These are phyloP conservation scores for Rubus idaeus DNA, from an alignment of 306 rosid species.

Conservation along the genomic window DNA sequence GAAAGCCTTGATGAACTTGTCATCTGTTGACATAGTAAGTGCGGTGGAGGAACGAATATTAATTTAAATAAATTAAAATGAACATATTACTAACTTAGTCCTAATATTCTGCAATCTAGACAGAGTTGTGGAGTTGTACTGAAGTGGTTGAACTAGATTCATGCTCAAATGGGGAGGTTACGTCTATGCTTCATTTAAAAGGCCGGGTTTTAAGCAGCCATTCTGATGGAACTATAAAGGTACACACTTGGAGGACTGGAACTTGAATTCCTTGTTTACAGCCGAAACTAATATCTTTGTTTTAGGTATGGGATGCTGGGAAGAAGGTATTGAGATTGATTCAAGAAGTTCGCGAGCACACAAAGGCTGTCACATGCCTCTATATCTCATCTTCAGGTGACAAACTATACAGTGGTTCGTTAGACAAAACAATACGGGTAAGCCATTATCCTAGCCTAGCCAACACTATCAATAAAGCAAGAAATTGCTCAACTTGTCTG, in stretches of 20 bases:
- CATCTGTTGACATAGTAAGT: slow-evolving; percentile 82
- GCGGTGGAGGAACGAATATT: slow-evolving; percentile 5
- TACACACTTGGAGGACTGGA: slow-evolving; percentile 16
- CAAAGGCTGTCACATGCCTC: slow-evolving; percentile 83
- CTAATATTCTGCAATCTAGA: slow-evolving; percentile 36
- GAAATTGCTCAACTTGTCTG: background rate
- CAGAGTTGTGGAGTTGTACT: slow-evolving; percentile 79
- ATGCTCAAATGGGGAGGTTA: slow-evolving; percentile 72
- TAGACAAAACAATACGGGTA: slow-evolving; percentile 92
- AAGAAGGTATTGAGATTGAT: slow-evolving; percentile 57
- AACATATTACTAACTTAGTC: slow-evolving; percentile 21
- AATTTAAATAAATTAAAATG: slow-evolving; percentile 1
- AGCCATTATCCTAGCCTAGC: background rate
- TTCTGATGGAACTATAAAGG: slow-evolving; percentile 96
- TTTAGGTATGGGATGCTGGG: slow-evolving; percentile 85
- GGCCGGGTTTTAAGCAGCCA: slow-evolving; percentile 80
- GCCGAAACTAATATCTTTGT: slow-evolving; percentile 19
- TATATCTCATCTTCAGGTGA: slow-evolving; percentile 48
- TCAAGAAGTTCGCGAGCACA: slow-evolving; percentile 82
- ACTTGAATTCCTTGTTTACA: background rate
- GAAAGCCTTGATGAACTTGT: slow-evolving; percentile 69
- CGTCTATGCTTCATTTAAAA: slow-evolving; percentile 62
- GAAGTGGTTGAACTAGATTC: slow-evolving; percentile 72
- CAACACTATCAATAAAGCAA: too few relatives aligned
- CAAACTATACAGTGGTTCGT: slow-evolving; percentile 76